Base-by-base conservation (phyloP, 345 rosid genomes). In the Citrus reticulata region DNA sequence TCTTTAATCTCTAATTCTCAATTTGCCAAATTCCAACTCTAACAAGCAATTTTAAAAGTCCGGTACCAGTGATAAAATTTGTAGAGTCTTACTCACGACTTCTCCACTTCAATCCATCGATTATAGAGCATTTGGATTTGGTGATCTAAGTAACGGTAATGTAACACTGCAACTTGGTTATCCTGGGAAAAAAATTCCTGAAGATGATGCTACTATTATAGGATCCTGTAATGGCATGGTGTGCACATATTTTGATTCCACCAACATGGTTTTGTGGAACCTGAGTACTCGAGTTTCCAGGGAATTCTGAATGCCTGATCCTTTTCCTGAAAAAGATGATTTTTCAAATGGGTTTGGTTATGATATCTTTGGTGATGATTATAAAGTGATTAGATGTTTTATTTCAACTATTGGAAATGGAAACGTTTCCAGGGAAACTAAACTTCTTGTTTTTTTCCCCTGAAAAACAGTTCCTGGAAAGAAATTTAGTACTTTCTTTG, bases 141-240 rank as follows among this genome's bases (percentile, higher is more conserved):
- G 19, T 34, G 39, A n/a, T 19, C 51, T 51, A 0, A 46, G n/a
- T 22, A 3, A 8, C 25, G 7, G 40, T 20, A 3, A 55, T 34
- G 20, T 34, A 55, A 32, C 29, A 9, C 10, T 1, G 14, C 32
- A 58, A 54, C 76, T 57, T 35, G 76, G 2, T n/a, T 73, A 73
- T 73, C 76, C 65, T 8, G 22, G 1, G 32, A 2, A n/a, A 24
- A 34, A 13, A 17, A 27, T 24, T 32, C 66, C 76, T 13, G 13
- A 57, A 58, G 37, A 17, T 32, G 29, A 22, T 10, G 51, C 63
- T 5, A 16, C 11, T n/a, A 35, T 82, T 51, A 58, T 80, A 71
- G 90, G 90, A 70, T 81, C 88, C 2, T 86, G 86, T 42, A 35
- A 88, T 35, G 90, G 90, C 14, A 61, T 86, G 80, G 46, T 84